Evolutionary conservation across 805 yeast genomes (phyloP), one percentile per base, ranked within the genome.

Genomic region (Candida anglica): DNA sequence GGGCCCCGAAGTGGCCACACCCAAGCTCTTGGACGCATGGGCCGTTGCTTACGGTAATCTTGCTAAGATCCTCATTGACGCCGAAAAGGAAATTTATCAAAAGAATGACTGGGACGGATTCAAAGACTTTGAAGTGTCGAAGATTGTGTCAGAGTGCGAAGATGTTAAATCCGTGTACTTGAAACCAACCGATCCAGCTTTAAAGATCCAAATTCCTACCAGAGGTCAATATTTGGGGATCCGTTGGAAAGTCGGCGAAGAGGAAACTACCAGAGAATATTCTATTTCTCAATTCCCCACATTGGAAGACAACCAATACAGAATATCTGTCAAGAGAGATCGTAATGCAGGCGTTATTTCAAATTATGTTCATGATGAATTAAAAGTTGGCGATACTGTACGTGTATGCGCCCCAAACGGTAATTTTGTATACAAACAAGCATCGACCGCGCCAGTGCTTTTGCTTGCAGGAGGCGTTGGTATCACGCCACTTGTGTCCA

Each of bases 381-480:
- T 77, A 39, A 49, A 65, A 33, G 66, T 58, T 14, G 82, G 81
- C 18, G 78, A 72, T 40, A 43, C 36, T 6, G 33, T 81, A 3
- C 60, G 63, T 30, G 62, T 79, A 18, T 63, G 77, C 34, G 75
- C 84, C 4, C 88, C 88, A 22, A 62, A 67, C 16, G 88, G 87
- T 23, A 67, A 68, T 30, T 66, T 79, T 39, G 48, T 56, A 3
- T 63, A 60, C 38, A 36, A 45, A 14, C 42, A 55, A 11, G 22
- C 47, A 17, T 33, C 37, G 4, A 63, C 66, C 17, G 46, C 43
- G 11, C 50, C 47, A 24, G 62, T 57, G 15, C 43, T 70, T 2
- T 52, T 79, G 19, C 56, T 78, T 35, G 66, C 76, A 15, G 83
- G 79, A 30, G 88, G 87, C 34, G 76, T 78, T 36, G 87, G 86